Percentiles rank a stretch among this genome's conserved stretches.
These are phyloP conservation scores for Alnus rubra DNA, from an alignment of 306 rosid species.

Conservation along the genomic window DNA sequence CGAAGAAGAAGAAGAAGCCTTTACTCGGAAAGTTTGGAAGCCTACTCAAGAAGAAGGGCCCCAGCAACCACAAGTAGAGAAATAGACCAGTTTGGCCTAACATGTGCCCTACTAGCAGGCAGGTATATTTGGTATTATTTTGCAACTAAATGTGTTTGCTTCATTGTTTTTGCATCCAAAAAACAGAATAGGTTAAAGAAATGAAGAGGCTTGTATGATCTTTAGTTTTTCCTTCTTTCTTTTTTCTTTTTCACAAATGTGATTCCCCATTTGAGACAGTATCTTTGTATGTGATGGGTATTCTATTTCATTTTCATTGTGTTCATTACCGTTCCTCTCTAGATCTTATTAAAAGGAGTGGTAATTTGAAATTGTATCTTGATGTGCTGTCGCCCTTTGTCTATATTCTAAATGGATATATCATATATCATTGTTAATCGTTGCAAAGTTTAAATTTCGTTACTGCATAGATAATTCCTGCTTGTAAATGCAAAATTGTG, in stretches of 20 bases:
- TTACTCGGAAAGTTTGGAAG: conserved; percentile 87
- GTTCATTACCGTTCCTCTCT: conserved; percentile 19
- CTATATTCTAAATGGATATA: conserved; percentile 4
- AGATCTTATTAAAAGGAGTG: conserved; percentile 33
- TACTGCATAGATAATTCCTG: neutral
- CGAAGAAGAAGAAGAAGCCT: conserved; percentile 87
- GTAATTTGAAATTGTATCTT: conserved; percentile 25
- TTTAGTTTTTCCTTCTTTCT: conserved; percentile 22
- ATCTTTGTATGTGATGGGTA: conserved; percentile 37
- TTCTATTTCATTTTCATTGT: conserved; percentile 22
- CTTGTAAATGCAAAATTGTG: neutral
- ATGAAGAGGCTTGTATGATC: conserved; percentile 67
- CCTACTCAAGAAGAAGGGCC: conserved; percentile 85
- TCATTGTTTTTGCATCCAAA: conserved; percentile 49
- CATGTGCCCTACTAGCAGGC: conserved; percentile 35
- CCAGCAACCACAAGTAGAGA: conserved; percentile 71
- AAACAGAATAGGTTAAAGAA: conserved; percentile 57
- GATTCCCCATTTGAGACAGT: conserved; percentile 20
- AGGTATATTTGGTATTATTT: conserved; percentile 53
- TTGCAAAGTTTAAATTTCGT: neutral
- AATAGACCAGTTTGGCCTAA: conserved; percentile 25
- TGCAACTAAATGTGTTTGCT: conserved; percentile 51
- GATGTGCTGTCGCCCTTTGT: conserved; percentile 10
- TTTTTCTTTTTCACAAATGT: neutral
- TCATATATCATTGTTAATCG: neutral